These are phyloP conservation scores for Insectozyma bohioensis DNA, from an alignment of 1,139 yeast species.

Conservation along the genomic window DNA sequence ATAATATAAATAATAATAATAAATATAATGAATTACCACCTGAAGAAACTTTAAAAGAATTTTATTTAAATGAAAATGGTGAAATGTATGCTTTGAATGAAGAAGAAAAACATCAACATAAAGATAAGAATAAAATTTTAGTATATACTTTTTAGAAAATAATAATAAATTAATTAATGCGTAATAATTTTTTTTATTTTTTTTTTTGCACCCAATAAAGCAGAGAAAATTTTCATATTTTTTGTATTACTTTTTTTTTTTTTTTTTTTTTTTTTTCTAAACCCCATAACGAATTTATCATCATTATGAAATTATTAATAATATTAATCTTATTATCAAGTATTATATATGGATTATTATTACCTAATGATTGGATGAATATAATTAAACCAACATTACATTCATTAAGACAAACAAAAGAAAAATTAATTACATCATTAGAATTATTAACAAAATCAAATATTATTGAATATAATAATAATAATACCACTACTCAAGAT, in stretches of 20 bases:
- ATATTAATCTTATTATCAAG: too few species aligned
- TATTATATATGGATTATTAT: slow-evolving; percentile 4
- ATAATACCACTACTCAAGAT: too few species aligned
- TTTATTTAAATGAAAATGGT: slow-evolving; percentile 32
- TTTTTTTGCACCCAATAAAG: slow-evolving; percentile 6
- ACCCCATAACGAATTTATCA: not conserved
- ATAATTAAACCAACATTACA: slow-evolving; percentile 12
- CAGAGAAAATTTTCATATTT: too few species aligned
- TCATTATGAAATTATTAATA: not conserved
- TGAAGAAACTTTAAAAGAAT: slow-evolving; percentile 24
- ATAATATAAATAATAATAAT: slow-evolving; percentile 6
- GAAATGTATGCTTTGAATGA: slow-evolving; percentile 35
- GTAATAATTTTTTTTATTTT: slow-evolving; percentile 1
- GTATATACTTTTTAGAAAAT: slow-evolving; percentile 30
- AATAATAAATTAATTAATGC: not conserved
- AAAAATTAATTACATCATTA: slow-evolving; percentile 11
- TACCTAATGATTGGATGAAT: slow-evolving; percentile 15
- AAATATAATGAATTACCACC: slow-evolving; percentile 4
- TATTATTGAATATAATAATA: not conserved
- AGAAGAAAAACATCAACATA: slow-evolving; percentile 19
- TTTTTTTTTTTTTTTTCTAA: slow-evolving; percentile 1
- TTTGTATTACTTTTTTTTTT: not conserved
- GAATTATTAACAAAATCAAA: slow-evolving; percentile 10
- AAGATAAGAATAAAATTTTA: slow-evolving; percentile 31
- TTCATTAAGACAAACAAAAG: slow-evolving; percentile 13